Evolutionary conservation across 2,329 filamentous ascomycete species (phyloP).

Genomic region (Aspergillus melleus): DNA sequence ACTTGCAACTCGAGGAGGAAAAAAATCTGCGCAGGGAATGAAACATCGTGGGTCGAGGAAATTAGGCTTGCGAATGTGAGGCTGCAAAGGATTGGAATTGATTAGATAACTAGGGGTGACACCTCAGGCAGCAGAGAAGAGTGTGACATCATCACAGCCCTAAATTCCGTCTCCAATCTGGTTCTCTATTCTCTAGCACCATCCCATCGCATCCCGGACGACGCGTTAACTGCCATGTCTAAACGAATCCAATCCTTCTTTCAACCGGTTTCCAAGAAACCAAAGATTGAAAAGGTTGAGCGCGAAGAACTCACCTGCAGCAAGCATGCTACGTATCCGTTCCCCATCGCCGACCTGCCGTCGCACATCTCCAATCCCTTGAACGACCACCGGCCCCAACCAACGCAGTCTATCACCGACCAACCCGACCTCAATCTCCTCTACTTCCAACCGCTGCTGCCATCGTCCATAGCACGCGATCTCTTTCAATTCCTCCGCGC

Average conservation of each 20-base stretch:
- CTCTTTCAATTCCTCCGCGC: slow-evolving; percentile 70
- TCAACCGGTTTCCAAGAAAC: slow-evolving; percentile 45
- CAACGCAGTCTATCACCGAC: slow-evolving; percentile 62
- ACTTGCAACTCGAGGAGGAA: too few relatives aligned
- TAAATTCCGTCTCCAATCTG: too few relatives aligned
- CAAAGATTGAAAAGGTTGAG: slow-evolving; percentile 35
- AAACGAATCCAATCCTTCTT: slow-evolving; percentile 74
- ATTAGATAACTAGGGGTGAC: too few relatives aligned
- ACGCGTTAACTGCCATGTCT: slow-evolving; percentile 24
- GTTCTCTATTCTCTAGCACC: too few relatives aligned
- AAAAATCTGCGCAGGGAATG: too few relatives aligned
- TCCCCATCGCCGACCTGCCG: slow-evolving; percentile 52
- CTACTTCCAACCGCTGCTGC: slow-evolving; percentile 73
- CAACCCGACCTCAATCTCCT: slow-evolving; percentile 71
- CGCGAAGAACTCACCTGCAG: slow-evolving; percentile 25
- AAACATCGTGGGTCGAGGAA: too few relatives aligned
- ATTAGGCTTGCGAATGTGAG: too few relatives aligned
- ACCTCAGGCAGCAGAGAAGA: neutral
- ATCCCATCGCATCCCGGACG: too few relatives aligned
- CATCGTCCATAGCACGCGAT: slow-evolving; percentile 54
- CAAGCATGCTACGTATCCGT: slow-evolving; percentile 54
- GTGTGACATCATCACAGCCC: neutral
- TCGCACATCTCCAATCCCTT: slow-evolving; percentile 31
- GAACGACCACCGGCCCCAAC: slow-evolving; percentile 27
- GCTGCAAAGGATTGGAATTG: too few relatives aligned